A percentile compares a stretch with the other conserved stretches of the same genome.
phyloP scores from a whole-genome alignment of 2,329 filamentous ascomycete species.

The Penicillium sp. region DNA sequence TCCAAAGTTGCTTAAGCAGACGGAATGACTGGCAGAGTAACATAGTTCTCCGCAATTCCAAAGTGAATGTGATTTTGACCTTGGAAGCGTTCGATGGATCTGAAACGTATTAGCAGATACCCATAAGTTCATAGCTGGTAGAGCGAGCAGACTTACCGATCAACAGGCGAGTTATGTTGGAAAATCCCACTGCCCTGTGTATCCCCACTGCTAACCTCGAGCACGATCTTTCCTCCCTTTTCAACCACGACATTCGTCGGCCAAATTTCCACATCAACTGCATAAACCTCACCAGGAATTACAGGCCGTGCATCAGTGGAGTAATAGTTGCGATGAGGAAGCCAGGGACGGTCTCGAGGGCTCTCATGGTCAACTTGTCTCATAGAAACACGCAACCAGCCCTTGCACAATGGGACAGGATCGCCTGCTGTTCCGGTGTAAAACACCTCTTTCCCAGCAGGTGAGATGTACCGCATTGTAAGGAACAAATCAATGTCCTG shows the following conservation, averaged over 20 bases:
- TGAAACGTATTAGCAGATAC: slow-evolving; percentile 16
- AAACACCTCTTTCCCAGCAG: slow-evolving; percentile 54
- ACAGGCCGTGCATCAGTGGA: slow-evolving; percentile 52
- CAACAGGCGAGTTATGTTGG: slow-evolving; percentile 45
- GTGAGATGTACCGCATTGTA: slow-evolving; percentile 55
- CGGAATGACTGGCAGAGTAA: slow-evolving; percentile 53
- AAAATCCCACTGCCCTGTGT: slow-evolving; percentile 56
- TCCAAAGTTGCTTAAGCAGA: background rate
- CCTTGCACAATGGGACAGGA: slow-evolving; percentile 56
- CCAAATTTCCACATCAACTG: slow-evolving; percentile 51
- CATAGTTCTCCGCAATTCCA: slow-evolving; percentile 49
- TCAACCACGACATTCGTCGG: slow-evolving; percentile 41
- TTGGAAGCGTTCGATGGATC: slow-evolving; percentile 47
- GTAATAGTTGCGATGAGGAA: slow-evolving; percentile 55
- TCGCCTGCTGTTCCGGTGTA: slow-evolving; percentile 61
- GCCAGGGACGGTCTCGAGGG: slow-evolving; percentile 46
- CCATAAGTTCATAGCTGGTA: background rate
- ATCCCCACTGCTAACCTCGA: slow-evolving; percentile 46
- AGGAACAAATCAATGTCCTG: slow-evolving; percentile 59
- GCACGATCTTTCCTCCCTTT: slow-evolving; percentile 32
- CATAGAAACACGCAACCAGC: slow-evolving; percentile 57
- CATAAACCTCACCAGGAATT: slow-evolving; percentile 53
- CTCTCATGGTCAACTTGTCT: slow-evolving; percentile 51
- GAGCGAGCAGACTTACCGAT: slow-evolving; percentile 27
- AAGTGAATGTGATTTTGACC: slow-evolving; percentile 55